Base-by-base conservation (phyloP, 257 asterid genomes). In the Rhazya stricta region DNA sequence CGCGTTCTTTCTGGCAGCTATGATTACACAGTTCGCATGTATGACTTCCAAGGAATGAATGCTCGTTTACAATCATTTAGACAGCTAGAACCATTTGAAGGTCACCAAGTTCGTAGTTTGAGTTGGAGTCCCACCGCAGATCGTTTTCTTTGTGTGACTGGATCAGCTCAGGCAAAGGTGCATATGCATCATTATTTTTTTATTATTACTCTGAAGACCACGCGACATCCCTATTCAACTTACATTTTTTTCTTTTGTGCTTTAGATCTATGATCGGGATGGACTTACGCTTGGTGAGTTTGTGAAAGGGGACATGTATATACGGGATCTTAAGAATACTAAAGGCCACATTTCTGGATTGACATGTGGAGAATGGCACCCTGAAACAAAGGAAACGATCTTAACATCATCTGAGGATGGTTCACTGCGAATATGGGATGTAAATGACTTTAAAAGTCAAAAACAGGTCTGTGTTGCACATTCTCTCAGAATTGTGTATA, bases 111-210 rank as follows among this genome's bases (percentile, higher is more conserved):
- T 79, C 99, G 98, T 72, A 84, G 90, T 83, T 85, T 94, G 88
- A 92, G 99, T 84, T 94, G 99, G 99, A 94, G 99, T 82, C 99
- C 99, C 48, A 87, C 97, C 13, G 73, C 98, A 5, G 99, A 91
- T 83, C 88, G 90, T 9, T 94, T 94, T 86, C 85, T 94, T 82
- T 94, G 99, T 73, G 96, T 94, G 71, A 92, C 97, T 75, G 99
- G 99, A 73, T 94, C 99, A 71, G 99, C 98, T 77, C 99, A 94
- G 85, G 96, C 97, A 78, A 94, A 94, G 96, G 99, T 92, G 68
- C 79, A 63, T 74, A 69, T 74, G 51, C 9, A 29, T 58, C 25
- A 15, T 34, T 56, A 11, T 58, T 12, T 37, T 56, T 7, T 25
- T 37, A 30, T 42, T 46, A 19, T 61, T 11, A 51, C 66, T 50